Evolutionary conservation across 2,329 filamentous ascomycete genomes (phyloP).

Genomic region (Beauveria pseudobassiana): DNA sequence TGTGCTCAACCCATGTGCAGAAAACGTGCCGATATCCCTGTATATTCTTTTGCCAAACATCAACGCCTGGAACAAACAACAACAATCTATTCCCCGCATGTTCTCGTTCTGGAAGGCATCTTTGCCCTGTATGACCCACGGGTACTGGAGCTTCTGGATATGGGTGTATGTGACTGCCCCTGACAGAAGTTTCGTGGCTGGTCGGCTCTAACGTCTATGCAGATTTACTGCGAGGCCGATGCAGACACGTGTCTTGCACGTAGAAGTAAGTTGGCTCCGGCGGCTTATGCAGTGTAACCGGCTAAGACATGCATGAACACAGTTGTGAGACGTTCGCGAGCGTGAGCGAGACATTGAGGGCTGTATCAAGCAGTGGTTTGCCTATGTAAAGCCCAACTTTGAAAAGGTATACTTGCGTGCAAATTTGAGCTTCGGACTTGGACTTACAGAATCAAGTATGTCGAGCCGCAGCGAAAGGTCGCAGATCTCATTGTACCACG

Average conservation of each 20-base stretch:
- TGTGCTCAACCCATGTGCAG: constrained; percentile 34
- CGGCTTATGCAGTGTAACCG: constrained; percentile 11
- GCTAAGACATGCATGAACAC: constrained; percentile 12
- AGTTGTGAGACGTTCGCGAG: constrained; percentile 83
- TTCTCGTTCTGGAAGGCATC: constrained; percentile 91
- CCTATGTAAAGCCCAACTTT: constrained; percentile 94
- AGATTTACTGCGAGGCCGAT: constrained; percentile 96
- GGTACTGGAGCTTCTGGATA: constrained; percentile 79
- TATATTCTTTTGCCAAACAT: constrained; percentile 94
- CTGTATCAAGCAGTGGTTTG: constrained; percentile 97
- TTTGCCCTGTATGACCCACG: constrained; percentile 86
- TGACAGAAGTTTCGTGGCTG: not conserved
- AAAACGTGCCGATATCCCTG: constrained; percentile 80
- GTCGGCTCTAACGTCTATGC: not conserved
- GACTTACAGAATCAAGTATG: constrained; percentile 45
- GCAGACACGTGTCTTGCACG: constrained; percentile 87
- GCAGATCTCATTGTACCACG: constrained; percentile 94
- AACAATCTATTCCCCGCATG: constrained; percentile 91
- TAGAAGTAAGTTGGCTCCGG: constrained; percentile 54
- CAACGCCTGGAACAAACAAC: constrained; percentile 71
- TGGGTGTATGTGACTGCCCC: constrained; percentile 54
- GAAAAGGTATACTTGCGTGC: constrained; percentile 50
- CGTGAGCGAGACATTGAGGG: constrained; percentile 88
- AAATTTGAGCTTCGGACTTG: constrained; percentile 70
- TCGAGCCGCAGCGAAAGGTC: constrained; percentile 83